A percentile compares a stretch with the other conserved stretches of the same genome.
Evolutionary conservation across 768 basidiomycete species (phyloP).

Genomic region (Dioszegia crocea): DNA sequence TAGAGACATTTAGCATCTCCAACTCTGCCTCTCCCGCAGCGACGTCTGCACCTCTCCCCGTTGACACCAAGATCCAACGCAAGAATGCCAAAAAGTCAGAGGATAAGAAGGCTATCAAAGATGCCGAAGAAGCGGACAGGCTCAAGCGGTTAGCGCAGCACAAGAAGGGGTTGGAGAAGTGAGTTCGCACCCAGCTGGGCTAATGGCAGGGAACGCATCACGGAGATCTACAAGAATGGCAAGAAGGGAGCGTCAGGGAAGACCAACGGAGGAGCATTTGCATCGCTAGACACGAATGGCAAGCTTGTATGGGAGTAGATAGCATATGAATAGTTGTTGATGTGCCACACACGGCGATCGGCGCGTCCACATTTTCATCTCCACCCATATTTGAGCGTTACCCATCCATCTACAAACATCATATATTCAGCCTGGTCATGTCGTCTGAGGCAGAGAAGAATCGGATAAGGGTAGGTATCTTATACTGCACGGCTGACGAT

Average conservation of each 20-base stretch:
- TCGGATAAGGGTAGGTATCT: neutral
- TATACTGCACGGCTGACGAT: neutral
- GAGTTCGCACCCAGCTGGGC: neutral
- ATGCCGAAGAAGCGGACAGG: conserved; percentile 40
- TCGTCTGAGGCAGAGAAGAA: neutral
- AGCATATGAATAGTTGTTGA: neutral
- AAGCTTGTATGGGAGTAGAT: conserved; percentile 43
- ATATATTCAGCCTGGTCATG: neutral
- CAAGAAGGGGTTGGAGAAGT: conserved; percentile 36
- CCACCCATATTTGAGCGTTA: too few relatives aligned
- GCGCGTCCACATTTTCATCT: neutral
- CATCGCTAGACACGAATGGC: conserved; percentile 29
- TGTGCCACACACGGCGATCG: neutral
- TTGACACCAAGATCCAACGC: conserved; percentile 29
- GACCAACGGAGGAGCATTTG: conserved; percentile 20
- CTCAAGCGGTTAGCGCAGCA: conserved; percentile 29
- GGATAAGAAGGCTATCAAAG: conserved; percentile 36
- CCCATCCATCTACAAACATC: too few relatives aligned
- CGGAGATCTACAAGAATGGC: conserved; percentile 31
- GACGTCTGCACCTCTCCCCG: conserved; percentile 21
- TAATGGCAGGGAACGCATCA: conserved; percentile 33
- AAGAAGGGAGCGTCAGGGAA: conserved; percentile 13
- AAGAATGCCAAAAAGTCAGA: conserved; percentile 45
- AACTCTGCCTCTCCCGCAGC: conserved; percentile 2
- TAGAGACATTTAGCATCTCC: conserved; percentile 26